Conservation (phyloP, 2,329 filamentous ascomycete genomes). For the Phyllosticta citriasiana region DNA sequence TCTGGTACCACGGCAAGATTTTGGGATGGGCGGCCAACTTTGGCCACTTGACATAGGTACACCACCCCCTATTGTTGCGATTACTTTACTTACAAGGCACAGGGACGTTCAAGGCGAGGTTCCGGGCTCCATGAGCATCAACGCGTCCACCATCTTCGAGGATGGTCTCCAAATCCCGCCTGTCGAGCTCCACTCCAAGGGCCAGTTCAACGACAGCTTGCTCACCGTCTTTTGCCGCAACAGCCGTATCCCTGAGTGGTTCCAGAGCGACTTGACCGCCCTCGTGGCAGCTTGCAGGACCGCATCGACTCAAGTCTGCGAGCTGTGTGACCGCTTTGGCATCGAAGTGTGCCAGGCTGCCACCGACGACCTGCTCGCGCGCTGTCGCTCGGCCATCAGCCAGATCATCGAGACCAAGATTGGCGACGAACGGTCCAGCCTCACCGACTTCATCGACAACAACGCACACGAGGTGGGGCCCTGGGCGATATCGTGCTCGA, state of each 20-base stretch:
- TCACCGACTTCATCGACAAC: slow-evolving; percentile 43
- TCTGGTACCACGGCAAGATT: slow-evolving; percentile 34
- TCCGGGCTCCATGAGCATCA: slow-evolving; percentile 42
- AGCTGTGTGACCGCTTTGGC: slow-evolving; percentile 37
- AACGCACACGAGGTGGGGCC: slow-evolving; percentile 38
- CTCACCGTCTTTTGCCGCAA: slow-evolving; percentile 40
- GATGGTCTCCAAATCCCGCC: slow-evolving; percentile 42
- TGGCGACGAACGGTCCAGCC: slow-evolving; percentile 31
- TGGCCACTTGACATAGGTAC: slow-evolving; percentile 37
- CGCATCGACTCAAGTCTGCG: slow-evolving; percentile 34
- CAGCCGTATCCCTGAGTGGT: slow-evolving; percentile 40
- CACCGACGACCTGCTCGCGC: slow-evolving; percentile 34
- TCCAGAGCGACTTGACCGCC: slow-evolving; percentile 38
- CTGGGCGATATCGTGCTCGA: slow-evolving; percentile 38
- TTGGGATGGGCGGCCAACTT: slow-evolving; percentile 43
- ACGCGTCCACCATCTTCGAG: slow-evolving; percentile 38
- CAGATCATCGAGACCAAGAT: slow-evolving; percentile 39
- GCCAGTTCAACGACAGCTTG: slow-evolving; percentile 34
- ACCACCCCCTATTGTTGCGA: not conserved
- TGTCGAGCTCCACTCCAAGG: slow-evolving; percentile 37
- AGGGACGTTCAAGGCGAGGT: slow-evolving; percentile 34
- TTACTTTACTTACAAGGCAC: not conserved
- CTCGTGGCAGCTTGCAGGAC: slow-evolving; percentile 39
- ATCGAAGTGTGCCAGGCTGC: slow-evolving; percentile 36
- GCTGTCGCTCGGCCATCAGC: slow-evolving; percentile 35